Conservation (phyloP, 2,329 filamentous ascomycete genomes). For the Shiraia bambusicola region DNA sequence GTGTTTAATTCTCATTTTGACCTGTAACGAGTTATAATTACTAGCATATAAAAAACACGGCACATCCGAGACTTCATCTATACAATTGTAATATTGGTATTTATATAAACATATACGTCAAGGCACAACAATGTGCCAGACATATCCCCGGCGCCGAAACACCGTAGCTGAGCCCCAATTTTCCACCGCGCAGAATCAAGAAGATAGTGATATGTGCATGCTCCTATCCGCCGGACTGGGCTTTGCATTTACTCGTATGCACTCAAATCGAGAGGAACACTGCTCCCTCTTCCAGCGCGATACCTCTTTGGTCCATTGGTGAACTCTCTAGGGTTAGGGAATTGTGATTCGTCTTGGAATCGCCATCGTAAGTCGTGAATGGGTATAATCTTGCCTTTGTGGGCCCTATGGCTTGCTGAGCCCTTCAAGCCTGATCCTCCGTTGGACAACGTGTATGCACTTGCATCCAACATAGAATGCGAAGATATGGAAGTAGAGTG, state of each 20-base stretch:
- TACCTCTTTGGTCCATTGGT: slow-evolving; percentile 74
- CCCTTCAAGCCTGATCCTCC: slow-evolving; percentile 34
- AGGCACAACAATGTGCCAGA: neutral
- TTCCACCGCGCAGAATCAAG: slow-evolving; percentile 7
- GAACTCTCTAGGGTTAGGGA: slow-evolving; percentile 86
- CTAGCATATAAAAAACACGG: no score
- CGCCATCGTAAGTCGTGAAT: slow-evolving; percentile 82
- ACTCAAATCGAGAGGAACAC: slow-evolving; percentile 83
- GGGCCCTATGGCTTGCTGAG: slow-evolving; percentile 23
- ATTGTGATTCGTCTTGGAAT: slow-evolving; percentile 77
- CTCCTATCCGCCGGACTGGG: neutral
- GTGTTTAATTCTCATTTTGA: no score
- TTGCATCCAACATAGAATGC: slow-evolving; percentile 71
- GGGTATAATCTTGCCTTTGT: slow-evolving; percentile 46
- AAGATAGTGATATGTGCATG: slow-evolving; percentile 12
- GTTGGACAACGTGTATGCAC: slow-evolving; percentile 65
- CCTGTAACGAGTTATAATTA: no score
- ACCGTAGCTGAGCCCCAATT: slow-evolving; percentile 23
- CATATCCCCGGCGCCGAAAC: slow-evolving; percentile 7
- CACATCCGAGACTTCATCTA: no score
- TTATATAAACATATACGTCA: neutral
- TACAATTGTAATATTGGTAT: no score
- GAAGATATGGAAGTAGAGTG: slow-evolving; percentile 47
- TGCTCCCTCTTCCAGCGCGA: slow-evolving; percentile 87
- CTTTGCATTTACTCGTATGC: slow-evolving; percentile 49